Evolutionary conservation across 169 alveolate genomes (phyloP), one percentile per base, ranked within the genome.

Genomic region (Babesia bigemina): DNA sequence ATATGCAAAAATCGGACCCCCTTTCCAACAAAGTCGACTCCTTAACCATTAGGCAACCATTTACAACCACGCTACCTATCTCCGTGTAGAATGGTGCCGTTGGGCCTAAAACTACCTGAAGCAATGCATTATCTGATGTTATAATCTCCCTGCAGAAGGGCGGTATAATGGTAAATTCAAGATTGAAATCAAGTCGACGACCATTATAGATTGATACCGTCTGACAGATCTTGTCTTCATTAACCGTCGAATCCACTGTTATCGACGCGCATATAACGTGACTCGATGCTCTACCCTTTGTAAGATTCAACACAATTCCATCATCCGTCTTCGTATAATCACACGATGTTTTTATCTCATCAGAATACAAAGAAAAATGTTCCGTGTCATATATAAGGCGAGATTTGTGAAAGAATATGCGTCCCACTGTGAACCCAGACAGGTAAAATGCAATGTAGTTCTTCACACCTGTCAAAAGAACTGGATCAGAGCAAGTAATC

Each of bases 1-100:
- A 26, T 22, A 67, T 53, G 56, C 48, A 26, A 48, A 42, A 67
- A 10, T 21, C n/a, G 45, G 50, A 49, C 12, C 66, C 59, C 26
- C 56, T 47, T 50, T 55, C 76, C 66, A 67, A 42, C 65, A 67
- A 17, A 16, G 76, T 67, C 8, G 76, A 66, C 4, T 67, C 76
- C 39, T 9, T 52, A 22, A 67, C 65, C 13, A 67, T 8, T 14
- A 16, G n/a, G 10, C 55, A 14, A 21, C 44, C 65, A 44, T 67
- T 58, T 24, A 67, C 66, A 10, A 22, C 10, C 42, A 53, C 76
- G 39, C 53, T 16, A 3, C 50, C 65, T 48, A 67, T n/a, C 26
- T 50, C 33, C 13, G 76, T 67, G 45, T 53, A 22, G 26, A 28
- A 67, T 50, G 52, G 76, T 9, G 76, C 63, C 21, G 60, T 36